phyloP scores from a whole-genome alignment of 176 grass and related monocot genomes.

The Oryza coarctata region DNA sequence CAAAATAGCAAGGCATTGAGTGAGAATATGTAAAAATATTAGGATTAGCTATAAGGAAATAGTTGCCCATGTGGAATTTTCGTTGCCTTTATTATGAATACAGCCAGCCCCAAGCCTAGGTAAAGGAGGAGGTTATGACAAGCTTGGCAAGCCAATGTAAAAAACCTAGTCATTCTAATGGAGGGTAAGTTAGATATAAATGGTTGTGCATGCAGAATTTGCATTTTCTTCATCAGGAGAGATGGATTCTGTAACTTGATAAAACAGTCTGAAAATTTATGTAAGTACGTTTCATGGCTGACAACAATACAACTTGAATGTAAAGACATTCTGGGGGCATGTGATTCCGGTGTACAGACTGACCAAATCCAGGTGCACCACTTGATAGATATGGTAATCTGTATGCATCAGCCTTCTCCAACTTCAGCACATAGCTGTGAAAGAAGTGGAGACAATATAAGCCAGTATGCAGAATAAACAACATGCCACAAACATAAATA shows the following conservation, averaged over 20 bases:
- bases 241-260: not conserved
- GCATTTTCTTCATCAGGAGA: not conserved
- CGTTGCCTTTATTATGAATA: not conserved
- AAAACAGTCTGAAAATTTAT: not conserved
- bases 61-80: not conserved
- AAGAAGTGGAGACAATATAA: conserved; percentile 18
- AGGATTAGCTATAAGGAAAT: not conserved
- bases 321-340: not conserved
- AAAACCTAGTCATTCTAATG: not conserved
- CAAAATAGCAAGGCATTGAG: not conserved
- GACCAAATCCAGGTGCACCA: conserved; percentile 93
- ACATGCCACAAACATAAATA: not conserved
- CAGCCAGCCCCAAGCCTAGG: not conserved
- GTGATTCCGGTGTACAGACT: conserved; percentile 19
- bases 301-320: conserved; percentile 15
- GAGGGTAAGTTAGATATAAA: not conserved
- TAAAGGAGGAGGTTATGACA: not conserved
- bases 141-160: not conserved
- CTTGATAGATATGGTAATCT: conserved; percentile 87
- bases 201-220: not conserved
- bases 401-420: conserved; percentile 90
- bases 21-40: not conserved
- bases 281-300: not conserved
- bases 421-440: conserved; percentile 84
- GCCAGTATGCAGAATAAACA: conserved; percentile 7